These are phyloP conservation scores for Buddleja alternifolia DNA, from an alignment of 257 asterid species.

Conservation along the genomic window DNA sequence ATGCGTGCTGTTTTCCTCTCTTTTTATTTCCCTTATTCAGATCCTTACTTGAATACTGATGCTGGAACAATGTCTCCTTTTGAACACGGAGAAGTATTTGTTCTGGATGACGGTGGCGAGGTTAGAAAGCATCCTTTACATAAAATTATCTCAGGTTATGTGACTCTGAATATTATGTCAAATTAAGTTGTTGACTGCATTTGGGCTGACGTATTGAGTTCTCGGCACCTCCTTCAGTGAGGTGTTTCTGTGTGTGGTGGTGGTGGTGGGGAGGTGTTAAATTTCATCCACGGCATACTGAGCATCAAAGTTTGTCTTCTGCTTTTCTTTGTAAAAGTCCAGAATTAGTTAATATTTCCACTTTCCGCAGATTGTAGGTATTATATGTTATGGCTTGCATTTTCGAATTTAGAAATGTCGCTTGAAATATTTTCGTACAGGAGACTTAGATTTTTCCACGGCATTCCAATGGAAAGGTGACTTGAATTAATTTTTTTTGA, in stretches of 20 bases:
- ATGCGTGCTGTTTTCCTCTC: not conserved
- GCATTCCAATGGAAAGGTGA: constrained; percentile 18
- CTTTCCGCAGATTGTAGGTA: not conserved
- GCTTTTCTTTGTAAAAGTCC: constrained; percentile 4
- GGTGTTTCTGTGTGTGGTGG: too few species aligned
- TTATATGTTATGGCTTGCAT: not conserved
- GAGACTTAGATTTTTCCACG: constrained; percentile 1
- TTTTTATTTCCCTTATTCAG: constrained; percentile 39
- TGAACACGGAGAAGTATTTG: constrained; percentile 95
- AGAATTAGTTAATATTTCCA: not conserved
- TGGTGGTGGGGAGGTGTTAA: not conserved
- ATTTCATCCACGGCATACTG: not conserved
- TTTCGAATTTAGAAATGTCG: not conserved
- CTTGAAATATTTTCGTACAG: constrained; percentile 9
- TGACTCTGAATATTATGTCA: not conserved
- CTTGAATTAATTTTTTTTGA: constrained; percentile 33
- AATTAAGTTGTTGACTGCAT: constrained; percentile 1
- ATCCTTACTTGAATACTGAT: constrained; percentile 91
- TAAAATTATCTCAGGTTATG: constrained; percentile 4
- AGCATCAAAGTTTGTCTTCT: not conserved
- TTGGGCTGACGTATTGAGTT: not conserved
- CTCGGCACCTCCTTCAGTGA: not conserved
- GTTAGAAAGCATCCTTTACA: constrained; percentile 45
- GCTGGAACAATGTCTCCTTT: constrained; percentile 99
- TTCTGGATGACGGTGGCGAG: constrained; percentile 98